Evolutionary conservation across 257 asterid species (phyloP).

Genomic region (Galeopsis tetrahit): DNA sequence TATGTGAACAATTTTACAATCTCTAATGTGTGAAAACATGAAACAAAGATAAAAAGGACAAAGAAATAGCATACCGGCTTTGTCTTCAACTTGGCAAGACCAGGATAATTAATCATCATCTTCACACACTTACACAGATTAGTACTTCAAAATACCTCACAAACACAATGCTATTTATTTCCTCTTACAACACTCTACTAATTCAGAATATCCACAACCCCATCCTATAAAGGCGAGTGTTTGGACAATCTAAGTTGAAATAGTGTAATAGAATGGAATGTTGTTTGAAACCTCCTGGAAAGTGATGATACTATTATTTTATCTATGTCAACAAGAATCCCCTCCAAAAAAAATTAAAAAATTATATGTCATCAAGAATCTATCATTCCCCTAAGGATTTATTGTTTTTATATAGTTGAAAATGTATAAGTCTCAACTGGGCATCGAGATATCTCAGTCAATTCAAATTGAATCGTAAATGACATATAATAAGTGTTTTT

Average conservation of each 20-base stretch:
- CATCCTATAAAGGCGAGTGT: background rate
- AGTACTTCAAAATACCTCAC: background rate
- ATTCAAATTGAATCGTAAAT: no score
- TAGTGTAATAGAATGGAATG: constrained; percentile 25
- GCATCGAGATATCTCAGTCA: no score
- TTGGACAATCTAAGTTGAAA: constrained; percentile 24
- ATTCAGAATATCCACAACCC: no score
- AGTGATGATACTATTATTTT: constrained; percentile 15
- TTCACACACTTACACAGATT: constrained; percentile 16
- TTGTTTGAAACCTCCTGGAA: constrained; percentile 35
- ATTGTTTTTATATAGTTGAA: background rate
- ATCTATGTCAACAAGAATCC: no score
- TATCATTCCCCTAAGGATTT: background rate
- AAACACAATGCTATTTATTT: constrained; percentile 14
- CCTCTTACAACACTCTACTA: no score
- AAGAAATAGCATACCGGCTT: constrained; percentile 41
- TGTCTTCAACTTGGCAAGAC: constrained; percentile 55
- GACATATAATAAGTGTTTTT: no score
- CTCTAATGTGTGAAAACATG: background rate
- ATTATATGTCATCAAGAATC: no score
- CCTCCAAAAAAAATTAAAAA: no score
- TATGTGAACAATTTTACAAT: background rate
- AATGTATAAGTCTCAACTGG: no score
- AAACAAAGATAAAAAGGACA: background rate
- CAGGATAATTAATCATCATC: constrained; percentile 62